phyloP scores from a whole-genome alignment of 257 asterid species.

The Thymus quinquecostatus region DNA sequence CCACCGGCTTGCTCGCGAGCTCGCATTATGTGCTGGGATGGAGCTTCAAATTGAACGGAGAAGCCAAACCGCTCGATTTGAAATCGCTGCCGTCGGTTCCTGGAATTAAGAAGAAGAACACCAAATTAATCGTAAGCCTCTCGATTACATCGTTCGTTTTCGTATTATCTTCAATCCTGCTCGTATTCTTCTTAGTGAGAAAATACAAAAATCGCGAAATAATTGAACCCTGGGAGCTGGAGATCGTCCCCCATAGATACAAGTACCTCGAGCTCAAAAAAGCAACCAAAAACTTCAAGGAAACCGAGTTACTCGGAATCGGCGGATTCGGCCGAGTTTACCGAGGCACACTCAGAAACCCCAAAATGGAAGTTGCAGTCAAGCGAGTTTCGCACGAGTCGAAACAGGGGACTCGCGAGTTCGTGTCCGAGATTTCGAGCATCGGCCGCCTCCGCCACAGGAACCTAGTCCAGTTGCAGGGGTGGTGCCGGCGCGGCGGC shows the following conservation, averaged over 20 bases:
- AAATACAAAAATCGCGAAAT: constrained; percentile 56
- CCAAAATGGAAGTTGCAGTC: constrained; percentile 57
- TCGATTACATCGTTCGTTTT: constrained; percentile 31
- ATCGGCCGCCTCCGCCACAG: constrained; percentile 73
- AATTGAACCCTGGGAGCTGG: constrained; percentile 77
- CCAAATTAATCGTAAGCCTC: constrained; percentile 28
- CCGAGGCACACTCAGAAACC: constrained; percentile 46
- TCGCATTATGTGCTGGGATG: constrained; percentile 78
- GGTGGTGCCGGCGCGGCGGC: constrained; percentile 71
- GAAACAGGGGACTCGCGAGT: constrained; percentile 69
- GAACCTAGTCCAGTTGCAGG: constrained; percentile 65
- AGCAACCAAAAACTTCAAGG: constrained; percentile 68
- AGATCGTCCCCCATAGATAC: constrained; percentile 72
- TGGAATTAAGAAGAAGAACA: constrained; percentile 36
- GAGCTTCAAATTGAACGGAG: constrained; percentile 68
- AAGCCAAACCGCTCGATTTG: constrained; percentile 44
- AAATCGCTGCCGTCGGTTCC: constrained; percentile 48
- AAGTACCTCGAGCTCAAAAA: constrained; percentile 54
- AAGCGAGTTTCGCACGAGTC: constrained; percentile 72
- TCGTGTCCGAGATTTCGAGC: constrained; percentile 66
- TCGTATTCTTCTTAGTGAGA: constrained; percentile 27
- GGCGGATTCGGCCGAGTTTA: constrained; percentile 84
- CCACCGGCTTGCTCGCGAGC: constrained; percentile 67
- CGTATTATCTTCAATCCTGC: constrained; percentile 15
- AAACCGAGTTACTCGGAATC: constrained; percentile 61